Percentiles rank a stretch among this genome's conserved stretches.
These are phyloP conservation scores for Strobilomyces dryophilus DNA, from an alignment of 768 basidiomycete species.

Conservation along the genomic window DNA sequence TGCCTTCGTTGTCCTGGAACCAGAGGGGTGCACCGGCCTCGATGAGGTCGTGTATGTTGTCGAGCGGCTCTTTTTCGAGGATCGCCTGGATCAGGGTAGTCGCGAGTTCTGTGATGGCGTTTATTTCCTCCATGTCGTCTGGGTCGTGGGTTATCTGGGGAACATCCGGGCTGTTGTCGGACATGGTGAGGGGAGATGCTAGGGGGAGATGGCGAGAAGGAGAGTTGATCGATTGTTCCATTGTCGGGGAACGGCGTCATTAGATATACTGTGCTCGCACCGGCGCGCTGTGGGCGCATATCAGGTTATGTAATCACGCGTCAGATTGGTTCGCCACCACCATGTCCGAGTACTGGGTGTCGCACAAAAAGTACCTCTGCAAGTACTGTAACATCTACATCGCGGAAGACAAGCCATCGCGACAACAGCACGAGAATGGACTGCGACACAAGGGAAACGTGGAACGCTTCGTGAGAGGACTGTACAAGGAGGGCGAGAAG, in stretches of 20 bases:
- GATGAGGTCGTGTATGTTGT: slow-evolving; percentile 46
- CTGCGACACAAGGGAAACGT: slow-evolving; percentile 91
- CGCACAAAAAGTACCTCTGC: slow-evolving; percentile 90
- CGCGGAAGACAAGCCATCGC: slow-evolving; percentile 90
- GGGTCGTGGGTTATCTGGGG: slow-evolving; percentile 19
- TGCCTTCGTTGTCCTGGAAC: slow-evolving; percentile 86
- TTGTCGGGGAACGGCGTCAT: not conserved
- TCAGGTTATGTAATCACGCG: slow-evolving; percentile 12
- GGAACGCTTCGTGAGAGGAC: slow-evolving; percentile 84
- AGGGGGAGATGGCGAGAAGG: not conserved
- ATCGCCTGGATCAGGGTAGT: slow-evolving; percentile 57
- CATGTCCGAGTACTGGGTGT: slow-evolving; percentile 94
- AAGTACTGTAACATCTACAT: slow-evolving; percentile 98
- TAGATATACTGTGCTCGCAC: too few relatives aligned
- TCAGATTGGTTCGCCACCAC: slow-evolving; percentile 4
- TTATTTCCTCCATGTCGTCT: slow-evolving; percentile 35
- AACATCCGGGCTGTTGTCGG: slow-evolving; percentile 5
- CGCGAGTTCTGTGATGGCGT: slow-evolving; percentile 51
- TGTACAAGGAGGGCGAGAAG: slow-evolving; percentile 93
- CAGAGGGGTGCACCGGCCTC: slow-evolving; percentile 76
- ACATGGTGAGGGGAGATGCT: slow-evolving; percentile 10
- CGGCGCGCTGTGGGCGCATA: not conserved
- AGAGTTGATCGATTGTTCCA: not conserved
- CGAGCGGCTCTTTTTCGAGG: slow-evolving; percentile 42
- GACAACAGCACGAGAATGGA: slow-evolving; percentile 89